A percentile compares a stretch with the other conserved stretches of the same genome.
Evolutionary conservation across 306 rosid genomes (phyloP).

Genomic region (Ziziphus jujuba): DNA sequence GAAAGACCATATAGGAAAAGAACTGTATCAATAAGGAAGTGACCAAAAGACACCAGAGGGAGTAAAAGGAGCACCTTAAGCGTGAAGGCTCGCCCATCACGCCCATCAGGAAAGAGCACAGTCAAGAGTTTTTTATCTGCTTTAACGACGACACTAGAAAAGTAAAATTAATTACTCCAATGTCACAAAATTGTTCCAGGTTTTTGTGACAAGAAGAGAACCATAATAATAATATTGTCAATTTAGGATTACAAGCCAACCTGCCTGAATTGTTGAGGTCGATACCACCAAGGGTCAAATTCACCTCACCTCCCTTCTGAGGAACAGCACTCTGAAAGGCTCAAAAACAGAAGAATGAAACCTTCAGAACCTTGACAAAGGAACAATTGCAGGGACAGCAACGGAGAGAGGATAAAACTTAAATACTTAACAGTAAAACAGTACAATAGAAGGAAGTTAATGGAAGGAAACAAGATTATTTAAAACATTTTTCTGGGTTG

Average conservation of each 20-base stretch:
- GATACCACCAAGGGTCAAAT: conserved; percentile 97
- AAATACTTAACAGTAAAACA: neutral
- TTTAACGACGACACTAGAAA: conserved; percentile 86
- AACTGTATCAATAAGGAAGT: neutral
- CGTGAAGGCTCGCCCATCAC: conserved; percentile 94
- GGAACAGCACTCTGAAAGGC: conserved; percentile 63
- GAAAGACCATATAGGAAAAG: neutral
- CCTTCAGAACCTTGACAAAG: neutral
- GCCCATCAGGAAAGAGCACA: conserved; percentile 88
- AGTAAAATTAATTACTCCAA: conserved; percentile 27
- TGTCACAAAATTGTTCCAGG: conserved; percentile 33
- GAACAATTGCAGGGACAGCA: neutral
- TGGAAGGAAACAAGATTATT: too few relatives aligned
- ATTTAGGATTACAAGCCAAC: conserved; percentile 64
- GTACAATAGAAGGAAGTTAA: too few relatives aligned
- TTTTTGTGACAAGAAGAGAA: conserved; percentile 8
- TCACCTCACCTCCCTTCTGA: conserved; percentile 80
- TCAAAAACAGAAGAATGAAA: conserved; percentile 12
- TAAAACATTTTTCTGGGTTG: too few relatives aligned
- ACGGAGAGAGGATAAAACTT: neutral
- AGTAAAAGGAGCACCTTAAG: conserved; percentile 67
- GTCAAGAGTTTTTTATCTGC: conserved; percentile 94
- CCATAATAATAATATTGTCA: conserved; percentile 12
- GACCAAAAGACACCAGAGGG: neutral
- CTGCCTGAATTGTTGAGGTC: conserved; percentile 99